Base-by-base conservation (phyloP, 2,329 filamentous ascomycete species). In the Fusarium burgessii region DNA sequence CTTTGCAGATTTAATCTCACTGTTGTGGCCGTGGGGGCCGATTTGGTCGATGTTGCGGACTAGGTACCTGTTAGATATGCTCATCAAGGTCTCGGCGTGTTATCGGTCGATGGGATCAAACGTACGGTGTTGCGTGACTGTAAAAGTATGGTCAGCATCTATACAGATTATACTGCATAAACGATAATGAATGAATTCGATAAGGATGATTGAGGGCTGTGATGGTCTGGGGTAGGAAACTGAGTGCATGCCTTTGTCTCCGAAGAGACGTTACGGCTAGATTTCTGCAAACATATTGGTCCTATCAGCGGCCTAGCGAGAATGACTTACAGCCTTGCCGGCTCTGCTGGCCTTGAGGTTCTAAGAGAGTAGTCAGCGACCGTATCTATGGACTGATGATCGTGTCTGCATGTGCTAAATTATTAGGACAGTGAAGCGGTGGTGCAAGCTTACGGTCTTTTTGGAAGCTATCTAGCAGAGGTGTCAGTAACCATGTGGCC, bases 241-340 rank as follows among this genome's bases (percentile, higher is more conserved):
- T 46, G 29, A 29, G 25, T 29, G 25, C 43, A n/a, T 46, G 29
- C 25, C 0, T 0, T 46, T 0, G 25, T n/a, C 0, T 2, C 12
- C 12, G 43, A 46, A 11, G 13, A 14, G 2, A 15, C 17, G 2
- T 13, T 10, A 0, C 25, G 4, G 5, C 23, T 23, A 23, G 23
- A 23, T 1, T 12, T 0, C 25, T 46, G 29, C 25, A 29, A 25
- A 46, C 27, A 20, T 3, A 20, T 47, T 47, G 27, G 29, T 32
- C 15, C 43, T 15, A 7, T 9, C 27, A 32, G 29, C 29, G 13
- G 6, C 29, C 43, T 25, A 20, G 6, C 20, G 13, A n/a, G 1
- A 4, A 46, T 27, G 6, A 46, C 43, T 46, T 46, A 46, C 42
- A 23, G 23, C 23, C 23, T 23, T 23, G 6, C 23, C 23, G 23